Conservation (phyloP, 2,329 filamentous ascomycete genomes). For the Arthrobotrys entomopaga region DNA sequence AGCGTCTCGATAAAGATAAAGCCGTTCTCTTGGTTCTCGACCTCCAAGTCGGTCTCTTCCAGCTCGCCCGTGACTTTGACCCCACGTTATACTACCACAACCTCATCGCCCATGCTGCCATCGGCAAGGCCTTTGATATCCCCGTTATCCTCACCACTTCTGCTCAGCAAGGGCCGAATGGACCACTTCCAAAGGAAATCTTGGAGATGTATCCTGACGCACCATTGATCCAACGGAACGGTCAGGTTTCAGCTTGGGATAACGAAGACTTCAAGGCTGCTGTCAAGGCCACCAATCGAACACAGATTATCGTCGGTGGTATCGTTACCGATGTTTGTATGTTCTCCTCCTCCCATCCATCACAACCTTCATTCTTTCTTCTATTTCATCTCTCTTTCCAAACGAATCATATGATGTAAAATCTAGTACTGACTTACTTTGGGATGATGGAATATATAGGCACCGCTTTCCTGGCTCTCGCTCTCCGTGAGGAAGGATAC, state of each 20-base stretch:
- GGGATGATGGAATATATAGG: slow-evolving; percentile 61
- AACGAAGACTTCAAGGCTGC: slow-evolving; percentile 75
- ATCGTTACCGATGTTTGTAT: slow-evolving; percentile 78
- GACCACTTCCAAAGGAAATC: slow-evolving; percentile 76
- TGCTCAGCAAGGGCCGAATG: slow-evolving; percentile 76
- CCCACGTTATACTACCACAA: slow-evolving; percentile 73
- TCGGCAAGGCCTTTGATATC: slow-evolving; percentile 74
- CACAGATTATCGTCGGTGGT: slow-evolving; percentile 76
- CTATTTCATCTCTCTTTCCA: neutral
- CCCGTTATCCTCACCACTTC: slow-evolving; percentile 78
- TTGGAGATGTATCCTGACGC: slow-evolving; percentile 73
- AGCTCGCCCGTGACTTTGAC: slow-evolving; percentile 73
- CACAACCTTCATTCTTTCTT: neutral
- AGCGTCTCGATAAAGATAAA: slow-evolving; percentile 61
- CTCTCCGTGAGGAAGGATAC: slow-evolving; percentile 76
- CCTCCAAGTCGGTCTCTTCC: slow-evolving; percentile 70
- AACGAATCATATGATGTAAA: neutral
- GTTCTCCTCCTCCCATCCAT: neutral
- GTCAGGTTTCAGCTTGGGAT: slow-evolving; percentile 82
- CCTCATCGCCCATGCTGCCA: slow-evolving; percentile 74
- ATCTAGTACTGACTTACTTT: too few species aligned
- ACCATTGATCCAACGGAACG: slow-evolving; percentile 73
- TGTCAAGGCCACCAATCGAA: slow-evolving; percentile 72
- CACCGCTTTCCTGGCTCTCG: slow-evolving; percentile 78
- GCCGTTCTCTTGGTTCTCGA: slow-evolving; percentile 69